These are phyloP conservation scores for Warburgia ugandensis DNA, from an alignment of 164 flowering plant genomes.

Conservation along the genomic window DNA sequence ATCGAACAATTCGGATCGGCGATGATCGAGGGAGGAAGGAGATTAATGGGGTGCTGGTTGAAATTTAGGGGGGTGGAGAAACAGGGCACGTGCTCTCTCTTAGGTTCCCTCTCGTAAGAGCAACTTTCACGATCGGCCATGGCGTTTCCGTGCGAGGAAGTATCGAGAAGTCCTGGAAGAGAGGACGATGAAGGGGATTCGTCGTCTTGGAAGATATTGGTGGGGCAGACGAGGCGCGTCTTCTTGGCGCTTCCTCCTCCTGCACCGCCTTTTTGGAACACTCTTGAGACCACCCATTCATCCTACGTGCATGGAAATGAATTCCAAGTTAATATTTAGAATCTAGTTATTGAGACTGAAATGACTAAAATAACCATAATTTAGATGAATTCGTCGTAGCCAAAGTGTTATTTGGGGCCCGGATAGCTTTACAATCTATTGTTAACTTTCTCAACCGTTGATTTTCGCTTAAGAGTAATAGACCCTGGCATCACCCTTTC, in stretches of 20 bases:
- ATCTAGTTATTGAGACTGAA: no score
- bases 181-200: constrained; percentile 23
- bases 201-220: constrained; percentile 2
- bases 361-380: no score
- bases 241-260: constrained; percentile 10
- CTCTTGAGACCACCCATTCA: constrained; percentile 14
- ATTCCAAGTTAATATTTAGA: no score
- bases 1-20: no score
- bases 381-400: no score
- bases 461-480: no score
- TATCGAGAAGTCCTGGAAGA: constrained; percentile 26
- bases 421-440: no score
- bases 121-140: constrained; percentile 22
- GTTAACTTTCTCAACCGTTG: no score
- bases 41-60: no score
- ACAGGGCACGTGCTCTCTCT: constrained; percentile 94
- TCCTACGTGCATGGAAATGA: constrained; percentile 5
- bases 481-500: no score
- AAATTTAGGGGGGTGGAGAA: constrained; percentile 63
- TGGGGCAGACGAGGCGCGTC: constrained; percentile 9
- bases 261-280: constrained; percentile 9
- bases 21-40: no score
- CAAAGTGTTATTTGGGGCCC: no score
- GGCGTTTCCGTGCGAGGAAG: constrained; percentile 12
- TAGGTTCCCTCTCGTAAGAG: constrained; percentile 33